A percentile compares a stretch with the other conserved stretches of the same genome.
phyloP scores from a whole-genome alignment of 2,329 filamentous ascomycete genomes.

The Septoria petroselini region DNA sequence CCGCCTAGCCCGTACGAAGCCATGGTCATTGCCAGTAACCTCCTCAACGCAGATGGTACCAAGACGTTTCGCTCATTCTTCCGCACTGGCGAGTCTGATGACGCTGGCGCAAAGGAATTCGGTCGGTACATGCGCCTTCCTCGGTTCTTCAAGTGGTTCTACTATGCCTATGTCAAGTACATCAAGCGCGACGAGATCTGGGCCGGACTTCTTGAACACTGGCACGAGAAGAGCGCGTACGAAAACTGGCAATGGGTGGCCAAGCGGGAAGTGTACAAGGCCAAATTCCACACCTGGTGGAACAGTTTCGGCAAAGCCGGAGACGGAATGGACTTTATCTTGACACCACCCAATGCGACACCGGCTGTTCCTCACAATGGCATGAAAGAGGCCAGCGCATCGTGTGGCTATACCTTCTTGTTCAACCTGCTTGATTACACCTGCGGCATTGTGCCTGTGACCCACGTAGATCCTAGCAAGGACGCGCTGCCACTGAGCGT shows the following conservation, averaged over 20 bases:
- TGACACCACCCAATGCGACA: conserved; percentile 84
- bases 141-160: conserved; percentile 72
- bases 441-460: conserved; percentile 77
- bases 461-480: conserved; percentile 68
- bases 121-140: conserved; percentile 70
- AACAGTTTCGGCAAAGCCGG: conserved; percentile 52
- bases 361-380: conserved; percentile 82
- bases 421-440: conserved; percentile 92
- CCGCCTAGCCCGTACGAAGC: conserved; percentile 62
- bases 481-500: conserved; percentile 65
- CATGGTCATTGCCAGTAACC: conserved; percentile 70
- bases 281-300: conserved; percentile 83
- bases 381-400: conserved; percentile 80
- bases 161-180: conserved; percentile 87
- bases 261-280: conserved; percentile 73
- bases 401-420: conserved; percentile 88
- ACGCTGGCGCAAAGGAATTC: conserved; percentile 73
- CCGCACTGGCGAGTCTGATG: conserved; percentile 72
- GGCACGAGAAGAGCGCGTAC: conserved; percentile 68
- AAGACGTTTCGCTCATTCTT: conserved; percentile 75
- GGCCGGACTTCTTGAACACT: conserved; percentile 72
- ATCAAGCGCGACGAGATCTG: conserved; percentile 71
- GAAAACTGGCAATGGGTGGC: conserved; percentile 81
- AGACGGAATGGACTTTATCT: conserved; percentile 64
- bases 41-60: conserved; percentile 83